Conservation (phyloP, 108 stramenopile species). For the Cyclotella sp. region DNA sequence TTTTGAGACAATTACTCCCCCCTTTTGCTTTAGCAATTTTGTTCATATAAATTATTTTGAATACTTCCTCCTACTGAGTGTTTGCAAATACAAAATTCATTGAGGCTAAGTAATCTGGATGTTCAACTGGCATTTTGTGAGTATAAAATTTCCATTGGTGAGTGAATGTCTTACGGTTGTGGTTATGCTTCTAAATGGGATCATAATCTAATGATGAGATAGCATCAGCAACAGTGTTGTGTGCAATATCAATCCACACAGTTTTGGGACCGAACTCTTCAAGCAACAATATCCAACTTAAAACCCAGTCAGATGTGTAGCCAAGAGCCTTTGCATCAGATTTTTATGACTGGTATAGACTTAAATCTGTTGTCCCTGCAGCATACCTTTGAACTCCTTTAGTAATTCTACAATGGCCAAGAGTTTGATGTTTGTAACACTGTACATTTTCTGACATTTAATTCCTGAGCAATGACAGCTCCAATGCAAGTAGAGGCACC, state of each 20-base stretch:
- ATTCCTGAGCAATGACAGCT: background rate
- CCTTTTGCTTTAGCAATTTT: background rate
- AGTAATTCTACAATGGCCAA: background rate
- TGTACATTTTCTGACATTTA: background rate
- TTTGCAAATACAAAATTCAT: background rate
- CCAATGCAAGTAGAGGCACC: background rate
- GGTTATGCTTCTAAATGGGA: background rate
- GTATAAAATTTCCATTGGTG: background rate
- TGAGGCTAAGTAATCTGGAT: background rate
- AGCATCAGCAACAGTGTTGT: constrained; percentile 8
- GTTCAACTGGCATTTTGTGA: background rate
- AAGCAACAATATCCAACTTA: background rate
- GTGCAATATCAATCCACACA: constrained; percentile 34
- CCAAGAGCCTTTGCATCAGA: background rate
- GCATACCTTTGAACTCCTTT: background rate
- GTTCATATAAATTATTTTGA: background rate
- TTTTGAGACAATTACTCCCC: background rate
- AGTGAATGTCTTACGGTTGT: background rate
- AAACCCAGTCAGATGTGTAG: background rate
- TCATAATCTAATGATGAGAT: background rate
- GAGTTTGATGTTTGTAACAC: background rate
- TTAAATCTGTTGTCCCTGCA: background rate
- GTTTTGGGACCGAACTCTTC: background rate
- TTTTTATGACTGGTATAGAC: constrained; percentile 5
- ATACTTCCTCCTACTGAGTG: background rate